These are phyloP conservation scores for Pseudogymnoascus sp. DNA, from an alignment of 2,329 filamentous ascomycete genomes.

Conservation along the genomic window DNA sequence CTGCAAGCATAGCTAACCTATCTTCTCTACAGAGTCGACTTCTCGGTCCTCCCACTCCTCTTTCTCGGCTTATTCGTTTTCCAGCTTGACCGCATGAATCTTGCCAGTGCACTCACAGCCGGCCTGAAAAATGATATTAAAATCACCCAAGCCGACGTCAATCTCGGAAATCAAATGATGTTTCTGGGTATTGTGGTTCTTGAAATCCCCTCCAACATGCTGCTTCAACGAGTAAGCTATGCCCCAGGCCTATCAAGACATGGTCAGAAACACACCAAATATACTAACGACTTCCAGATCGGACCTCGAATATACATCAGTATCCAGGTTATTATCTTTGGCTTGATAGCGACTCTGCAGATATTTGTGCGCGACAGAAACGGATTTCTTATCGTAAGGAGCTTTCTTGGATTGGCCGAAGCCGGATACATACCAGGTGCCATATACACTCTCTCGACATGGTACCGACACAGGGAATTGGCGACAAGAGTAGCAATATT, in stretches of 20 bases:
- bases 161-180: constrained; percentile 27
- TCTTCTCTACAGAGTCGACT: constrained; percentile 4
- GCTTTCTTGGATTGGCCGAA: constrained; percentile 45
- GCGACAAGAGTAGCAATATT: constrained; percentile 53
- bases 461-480: constrained; percentile 53
- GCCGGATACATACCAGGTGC: constrained; percentile 47
- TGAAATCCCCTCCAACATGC: constrained; percentile 30
- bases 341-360: constrained; percentile 28
- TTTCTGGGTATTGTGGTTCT: constrained; percentile 28
- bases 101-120: constrained; percentile 29
- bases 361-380: constrained; percentile 36
- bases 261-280: not conserved
- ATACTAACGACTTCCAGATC: constrained; percentile 11
- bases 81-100: constrained; percentile 30
- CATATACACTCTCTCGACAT: constrained; percentile 53
- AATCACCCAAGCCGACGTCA: constrained; percentile 26
- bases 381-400: constrained; percentile 39
- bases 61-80: constrained; percentile 29
- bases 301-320: constrained; percentile 28
- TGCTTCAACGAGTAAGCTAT: constrained; percentile 20
- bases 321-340: constrained; percentile 30
- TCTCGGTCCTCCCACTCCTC: constrained; percentile 23
- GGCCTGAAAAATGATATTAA: constrained; percentile 26
- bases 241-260: not conserved
- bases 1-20: not conserved